These are phyloP conservation scores for Aurinia saxatilis DNA, from an alignment of 345 rosid genomes.

Conservation along the genomic window DNA sequence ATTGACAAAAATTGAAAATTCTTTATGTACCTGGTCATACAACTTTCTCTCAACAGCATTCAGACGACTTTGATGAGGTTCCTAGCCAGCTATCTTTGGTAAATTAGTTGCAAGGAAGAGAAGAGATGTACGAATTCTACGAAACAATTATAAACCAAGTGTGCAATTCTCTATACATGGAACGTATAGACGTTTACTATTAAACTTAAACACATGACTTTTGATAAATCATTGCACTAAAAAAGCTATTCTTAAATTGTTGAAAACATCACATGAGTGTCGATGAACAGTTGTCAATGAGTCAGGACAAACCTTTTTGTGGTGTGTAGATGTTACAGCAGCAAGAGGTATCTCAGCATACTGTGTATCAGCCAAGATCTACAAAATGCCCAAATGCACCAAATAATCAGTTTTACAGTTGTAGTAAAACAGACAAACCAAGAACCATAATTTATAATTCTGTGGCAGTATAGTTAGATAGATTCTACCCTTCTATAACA, in stretches of 20 bases:
- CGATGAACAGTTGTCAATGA: background rate
- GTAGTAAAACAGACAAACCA: background rate
- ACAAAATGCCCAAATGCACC: slow-evolving; percentile 17
- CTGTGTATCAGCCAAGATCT: slow-evolving; percentile 71
- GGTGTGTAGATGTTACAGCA: slow-evolving; percentile 51
- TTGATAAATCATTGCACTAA: background rate
- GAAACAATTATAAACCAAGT: background rate
- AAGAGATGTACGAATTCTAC: background rate
- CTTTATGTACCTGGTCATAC: too few relatives aligned
- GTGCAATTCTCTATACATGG: background rate
- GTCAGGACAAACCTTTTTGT: slow-evolving; percentile 42
- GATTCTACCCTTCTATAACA: background rate
- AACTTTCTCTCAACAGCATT: too few relatives aligned
- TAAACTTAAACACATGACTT: background rate
- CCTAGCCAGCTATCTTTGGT: background rate
- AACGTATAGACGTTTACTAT: background rate
- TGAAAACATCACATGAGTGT: background rate
- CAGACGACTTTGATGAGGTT: background rate
- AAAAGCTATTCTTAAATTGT: background rate
- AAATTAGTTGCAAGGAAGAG: background rate
- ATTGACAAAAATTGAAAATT: too few relatives aligned
- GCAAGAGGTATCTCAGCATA: slow-evolving; percentile 84
- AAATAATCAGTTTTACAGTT: background rate
- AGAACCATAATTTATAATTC: background rate
- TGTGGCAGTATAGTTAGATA: too few relatives aligned